A percentile compares a stretch with the other conserved stretches of the same genome.
phyloP scores from a whole-genome alignment of 805 yeast species.

The Lipomyces kockii region DNA sequence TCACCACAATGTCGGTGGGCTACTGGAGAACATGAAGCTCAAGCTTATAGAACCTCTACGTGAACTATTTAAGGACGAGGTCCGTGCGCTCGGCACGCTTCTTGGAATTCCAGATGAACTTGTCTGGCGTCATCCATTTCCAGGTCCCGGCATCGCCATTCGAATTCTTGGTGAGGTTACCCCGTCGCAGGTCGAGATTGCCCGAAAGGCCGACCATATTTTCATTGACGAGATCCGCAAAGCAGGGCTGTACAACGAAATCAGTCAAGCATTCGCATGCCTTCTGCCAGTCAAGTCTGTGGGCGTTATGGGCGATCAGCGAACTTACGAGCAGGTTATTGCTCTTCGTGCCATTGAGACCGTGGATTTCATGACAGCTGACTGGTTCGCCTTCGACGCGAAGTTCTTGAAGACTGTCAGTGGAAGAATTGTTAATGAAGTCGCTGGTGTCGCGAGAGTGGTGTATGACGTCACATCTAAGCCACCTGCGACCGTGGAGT shows the following conservation, averaged over 20 bases:
- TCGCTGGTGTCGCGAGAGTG: constrained; percentile 98
- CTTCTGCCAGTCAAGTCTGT: constrained; percentile 96
- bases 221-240: constrained; percentile 94
- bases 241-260: constrained; percentile 89
- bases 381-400: constrained; percentile 95
- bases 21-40: constrained; percentile 96
- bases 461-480: constrained; percentile 98
- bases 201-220: constrained; percentile 95
- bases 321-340: constrained; percentile 98
- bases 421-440: constrained; percentile 97
- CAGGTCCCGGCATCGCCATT: constrained; percentile 99
- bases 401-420: constrained; percentile 89
- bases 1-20: constrained; percentile 98
- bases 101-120: constrained; percentile 95
- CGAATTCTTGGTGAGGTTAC: constrained; percentile 98
- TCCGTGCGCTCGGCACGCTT: constrained; percentile 91
- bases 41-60: constrained; percentile 98
- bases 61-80: constrained; percentile 98
- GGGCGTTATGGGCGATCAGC: constrained; percentile 99
- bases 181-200: constrained; percentile 88
- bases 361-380: constrained; percentile 98
- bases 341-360: constrained; percentile 99
- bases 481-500: constrained; percentile 99
- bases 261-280: constrained; percentile 97
- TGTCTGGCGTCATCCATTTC: constrained; percentile 99